Conservation (phyloP, 306 rosid genomes). For the Prunus mongolica region DNA sequence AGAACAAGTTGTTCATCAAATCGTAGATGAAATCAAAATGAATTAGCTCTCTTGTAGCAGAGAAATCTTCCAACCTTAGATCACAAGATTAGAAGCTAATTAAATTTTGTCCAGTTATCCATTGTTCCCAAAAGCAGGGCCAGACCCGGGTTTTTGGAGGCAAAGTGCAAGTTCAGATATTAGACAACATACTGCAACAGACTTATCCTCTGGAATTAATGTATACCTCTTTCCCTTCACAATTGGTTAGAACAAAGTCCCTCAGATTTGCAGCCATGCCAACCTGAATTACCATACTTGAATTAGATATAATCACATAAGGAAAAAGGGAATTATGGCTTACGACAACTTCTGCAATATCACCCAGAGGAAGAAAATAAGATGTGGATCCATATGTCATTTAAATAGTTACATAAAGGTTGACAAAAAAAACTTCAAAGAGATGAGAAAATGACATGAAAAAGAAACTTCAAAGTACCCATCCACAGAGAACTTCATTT, state of each 20-base stretch:
- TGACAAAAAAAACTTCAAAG: background rate
- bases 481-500: background rate
- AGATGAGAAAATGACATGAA: background rate
- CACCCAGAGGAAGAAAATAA: background rate
- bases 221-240: conserved; percentile 74
- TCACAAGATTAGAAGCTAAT: no score
- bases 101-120: no score
- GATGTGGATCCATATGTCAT: conserved; percentile 1
- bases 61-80: no score
- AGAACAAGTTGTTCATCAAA: no score
- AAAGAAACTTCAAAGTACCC: background rate
- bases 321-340: background rate
- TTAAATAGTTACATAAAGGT: background rate
- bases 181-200: conserved; percentile 7
- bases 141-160: no score
- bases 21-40: no score
- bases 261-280: conserved; percentile 94
- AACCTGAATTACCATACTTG: conserved; percentile 39
- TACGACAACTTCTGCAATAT: background rate
- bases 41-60: no score
- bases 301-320: background rate
- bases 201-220: background rate
- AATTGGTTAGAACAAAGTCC: conserved; percentile 70
- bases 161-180: conserved; percentile 12
- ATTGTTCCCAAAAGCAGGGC: no score